phyloP scores from a whole-genome alignment of 345 rosid species.

The Populus tremula region DNA sequence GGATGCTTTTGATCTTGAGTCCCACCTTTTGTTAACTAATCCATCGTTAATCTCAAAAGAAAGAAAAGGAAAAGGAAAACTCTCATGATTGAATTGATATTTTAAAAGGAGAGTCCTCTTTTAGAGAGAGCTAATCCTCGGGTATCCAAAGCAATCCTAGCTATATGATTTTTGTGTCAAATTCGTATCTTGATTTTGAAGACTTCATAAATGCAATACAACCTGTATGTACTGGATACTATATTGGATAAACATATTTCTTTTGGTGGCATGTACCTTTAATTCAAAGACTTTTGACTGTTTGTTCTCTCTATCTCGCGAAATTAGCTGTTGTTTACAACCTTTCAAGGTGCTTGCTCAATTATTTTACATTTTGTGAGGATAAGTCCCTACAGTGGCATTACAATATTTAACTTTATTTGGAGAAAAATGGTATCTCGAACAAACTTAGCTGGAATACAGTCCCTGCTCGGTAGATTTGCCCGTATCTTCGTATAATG shows the following conservation, averaged over 20 bases:
- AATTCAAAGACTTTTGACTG: background rate
- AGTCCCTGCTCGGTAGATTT: constrained; percentile 1
- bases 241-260: background rate
- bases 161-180: background rate
- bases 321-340: background rate
- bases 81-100: background rate
- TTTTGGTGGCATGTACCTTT: background rate
- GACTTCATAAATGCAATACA: background rate
- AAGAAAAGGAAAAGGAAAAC: background rate
- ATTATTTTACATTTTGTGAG: background rate
- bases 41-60: background rate
- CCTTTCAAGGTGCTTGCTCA: background rate
- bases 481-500: constrained; percentile 7
- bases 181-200: background rate
- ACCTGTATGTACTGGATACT: background rate
- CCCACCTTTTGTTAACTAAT: background rate
- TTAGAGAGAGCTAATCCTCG: background rate
- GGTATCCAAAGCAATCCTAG: background rate
- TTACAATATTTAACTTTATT: background rate
- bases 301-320: background rate
- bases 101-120: background rate
- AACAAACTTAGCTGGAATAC: background rate
- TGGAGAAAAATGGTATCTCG: background rate
- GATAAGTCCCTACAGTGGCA: background rate
- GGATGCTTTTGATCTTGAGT: background rate